Evolutionary conservation across 805 yeast species (phyloP), one percentile per base, ranked within the genome.

Genomic region (Yarrowia sp.): DNA sequence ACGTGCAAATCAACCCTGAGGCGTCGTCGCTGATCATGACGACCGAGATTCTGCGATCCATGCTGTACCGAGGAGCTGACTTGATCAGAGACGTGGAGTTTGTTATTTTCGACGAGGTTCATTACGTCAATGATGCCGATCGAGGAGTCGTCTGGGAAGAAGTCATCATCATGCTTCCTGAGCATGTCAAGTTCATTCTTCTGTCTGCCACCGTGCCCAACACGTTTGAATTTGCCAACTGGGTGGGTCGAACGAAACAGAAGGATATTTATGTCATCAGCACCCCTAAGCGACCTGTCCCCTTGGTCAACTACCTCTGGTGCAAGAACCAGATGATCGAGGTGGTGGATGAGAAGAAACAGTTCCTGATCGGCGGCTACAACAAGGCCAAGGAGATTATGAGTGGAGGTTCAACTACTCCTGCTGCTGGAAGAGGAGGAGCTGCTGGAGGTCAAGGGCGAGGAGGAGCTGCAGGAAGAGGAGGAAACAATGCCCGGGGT

Each of bases 141-240:
- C 87, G 99, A 78, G 99, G 99, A 75, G 99, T 95, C 15, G 99
- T 95, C 4, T 95, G 99, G 99, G 99, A 95, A 80, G 99, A 95
- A 79, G 98, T 95, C 26, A 95, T 95, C 71, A 95, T 95, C 73
- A 92, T 95, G 97, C 82, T 95, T 43, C 99, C 99, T 0, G 97
- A 93, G 72, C 98, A 95, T 76, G 95, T 95, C 70, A 94, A 94
- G 75, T 90, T 91, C 74, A 92, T 95, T 71, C 81, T 95, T 50
- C 82, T 95, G 49, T 91, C 97, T 10, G 99, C 99, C 7, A 95
- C 99, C 0, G 98, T 95, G 8, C 99, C 99, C n/a, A 95, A 95
- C 77, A 94, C 99, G 0, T 90, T 85, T 76, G 99, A 95, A 76
- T 95, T 95, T 83, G 99, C 99, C 11, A 91, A 89, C 72, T 95